These are phyloP conservation scores for Salvia splendens DNA, from an alignment of 257 asterid species.

Conservation along the genomic window DNA sequence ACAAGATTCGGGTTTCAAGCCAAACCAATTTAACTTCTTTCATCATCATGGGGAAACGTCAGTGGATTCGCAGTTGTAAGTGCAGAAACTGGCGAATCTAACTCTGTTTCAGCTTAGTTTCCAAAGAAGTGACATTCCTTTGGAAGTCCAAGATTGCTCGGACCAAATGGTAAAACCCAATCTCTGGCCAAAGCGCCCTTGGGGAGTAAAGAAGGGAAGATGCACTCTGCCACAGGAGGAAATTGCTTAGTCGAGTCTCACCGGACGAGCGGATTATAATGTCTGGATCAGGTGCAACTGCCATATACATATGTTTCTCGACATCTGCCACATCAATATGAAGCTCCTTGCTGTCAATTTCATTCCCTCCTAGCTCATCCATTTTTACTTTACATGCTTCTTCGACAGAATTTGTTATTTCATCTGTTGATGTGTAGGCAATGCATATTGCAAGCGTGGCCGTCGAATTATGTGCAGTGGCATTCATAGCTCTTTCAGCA, in stretches of 20 bases:
- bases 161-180: conserved; percentile 68
- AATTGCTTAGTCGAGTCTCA: conserved; percentile 81
- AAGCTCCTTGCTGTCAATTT: conserved; percentile 29
- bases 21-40: conserved; percentile 12
- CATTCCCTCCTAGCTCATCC: conserved; percentile 37
- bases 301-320: conserved; percentile 67
- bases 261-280: conserved; percentile 75
- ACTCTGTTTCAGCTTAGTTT: conserved; percentile 46
- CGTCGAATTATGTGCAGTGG: conserved; percentile 58
- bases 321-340: conserved; percentile 44
- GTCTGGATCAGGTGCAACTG: conserved; percentile 72
- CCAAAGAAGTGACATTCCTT: conserved; percentile 47
- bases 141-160: conserved; percentile 64
- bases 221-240: conserved; percentile 85
- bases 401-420: conserved; percentile 63
- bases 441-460: conserved; percentile 63
- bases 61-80: not conserved
- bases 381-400: conserved; percentile 48
- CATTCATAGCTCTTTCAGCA: conserved; percentile 70
- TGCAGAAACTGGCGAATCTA: conserved; percentile 13
- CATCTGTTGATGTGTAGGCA: conserved; percentile 88
- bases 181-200: conserved; percentile 69
- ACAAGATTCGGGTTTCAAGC: conserved; percentile 24
- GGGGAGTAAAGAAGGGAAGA: conserved; percentile 66
- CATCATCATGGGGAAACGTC: not conserved